Conservation (phyloP, 371 early-diverging fungal species). For the Lichtheimia hyalospora region DNA sequence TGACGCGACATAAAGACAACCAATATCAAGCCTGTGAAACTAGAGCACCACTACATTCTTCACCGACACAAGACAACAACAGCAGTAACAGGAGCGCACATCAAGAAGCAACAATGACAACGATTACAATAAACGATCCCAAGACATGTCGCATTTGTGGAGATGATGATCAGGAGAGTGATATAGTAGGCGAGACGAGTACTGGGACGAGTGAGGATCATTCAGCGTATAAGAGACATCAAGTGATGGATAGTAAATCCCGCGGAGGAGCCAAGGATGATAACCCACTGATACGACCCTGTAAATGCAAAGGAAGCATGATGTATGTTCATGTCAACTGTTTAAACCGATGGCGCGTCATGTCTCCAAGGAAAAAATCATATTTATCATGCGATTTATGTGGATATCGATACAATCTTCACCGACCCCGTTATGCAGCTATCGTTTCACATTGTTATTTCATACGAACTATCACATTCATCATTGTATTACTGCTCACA, state of each 20-base stretch:
- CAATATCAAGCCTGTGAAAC: too few relatives aligned
- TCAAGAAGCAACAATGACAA: not conserved
- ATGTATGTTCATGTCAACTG: conserved; percentile 30
- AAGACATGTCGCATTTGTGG: conserved; percentile 21
- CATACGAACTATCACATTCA: conserved; percentile 11
- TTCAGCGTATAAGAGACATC: not conserved
- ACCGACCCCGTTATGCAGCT: conserved; percentile 23
- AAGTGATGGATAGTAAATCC: not conserved
- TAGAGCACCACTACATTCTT: too few relatives aligned
- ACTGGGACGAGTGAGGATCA: not conserved
- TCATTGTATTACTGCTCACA: conserved; percentile 10
- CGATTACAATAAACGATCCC: conserved; percentile 1
- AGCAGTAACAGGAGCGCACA: too few relatives aligned
- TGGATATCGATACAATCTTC: conserved; percentile 24
- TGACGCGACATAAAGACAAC: too few relatives aligned
- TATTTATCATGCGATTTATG: conserved; percentile 26
- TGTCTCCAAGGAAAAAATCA: conserved; percentile 26
- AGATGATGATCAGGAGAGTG: conserved; percentile 16
- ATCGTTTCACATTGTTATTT: conserved; percentile 18
- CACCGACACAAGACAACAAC: too few relatives aligned
- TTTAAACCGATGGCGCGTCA: conserved; percentile 30
- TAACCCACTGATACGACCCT: conserved; percentile 32
- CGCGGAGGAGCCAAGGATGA: not conserved
- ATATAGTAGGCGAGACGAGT: not conserved
- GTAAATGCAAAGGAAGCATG: conserved; percentile 32